A percentile compares a stretch with the other conserved stretches of the same genome.
Evolutionary conservation across 169 alveolate genomes (phyloP).

Genomic region (Pseudocohnilembus persalinus): DNA sequence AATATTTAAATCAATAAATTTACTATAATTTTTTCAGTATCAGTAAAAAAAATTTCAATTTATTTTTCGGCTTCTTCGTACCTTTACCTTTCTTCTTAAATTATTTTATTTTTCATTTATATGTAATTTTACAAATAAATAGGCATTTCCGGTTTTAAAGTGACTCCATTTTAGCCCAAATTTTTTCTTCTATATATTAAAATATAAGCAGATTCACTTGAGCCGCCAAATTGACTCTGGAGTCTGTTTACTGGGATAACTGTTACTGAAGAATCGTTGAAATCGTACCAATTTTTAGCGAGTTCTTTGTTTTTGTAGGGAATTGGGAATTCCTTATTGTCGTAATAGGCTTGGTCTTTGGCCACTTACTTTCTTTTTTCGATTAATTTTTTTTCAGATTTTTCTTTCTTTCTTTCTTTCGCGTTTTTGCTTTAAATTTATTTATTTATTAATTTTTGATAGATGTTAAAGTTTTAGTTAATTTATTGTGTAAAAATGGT

Average conservation of each 20-base stretch:
- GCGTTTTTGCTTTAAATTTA: background rate
- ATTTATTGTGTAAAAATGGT: too few species aligned
- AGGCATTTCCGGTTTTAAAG: constrained; percentile 58
- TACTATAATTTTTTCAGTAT: background rate
- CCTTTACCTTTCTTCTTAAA: background rate
- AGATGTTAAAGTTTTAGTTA: too few species aligned
- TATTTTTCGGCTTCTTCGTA: constrained; percentile 34
- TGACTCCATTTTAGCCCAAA: constrained; percentile 12
- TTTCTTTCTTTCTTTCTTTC: constrained; percentile 4
- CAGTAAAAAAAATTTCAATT: background rate
- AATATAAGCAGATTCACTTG: constrained; percentile 77
- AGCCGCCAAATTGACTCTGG: constrained; percentile 67
- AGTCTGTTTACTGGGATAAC: constrained; percentile 68
- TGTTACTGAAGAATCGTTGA: constrained; percentile 73
- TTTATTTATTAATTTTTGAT: too few species aligned
- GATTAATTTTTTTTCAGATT: constrained; percentile 10
- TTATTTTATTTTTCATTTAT: background rate
- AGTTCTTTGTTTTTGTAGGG: constrained; percentile 64
- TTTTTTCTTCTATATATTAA: constrained; percentile 65
- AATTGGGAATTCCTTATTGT: constrained; percentile 64
- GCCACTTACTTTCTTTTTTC: constrained; percentile 19
- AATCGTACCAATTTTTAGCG: constrained; percentile 77
- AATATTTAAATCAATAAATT: too few species aligned
- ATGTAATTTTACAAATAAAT: constrained; percentile 41
- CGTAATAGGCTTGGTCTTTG: constrained; percentile 27